These are phyloP conservation scores for Boletus tylopilopsis DNA, from an alignment of 768 basidiomycete species.

Conservation along the genomic window DNA sequence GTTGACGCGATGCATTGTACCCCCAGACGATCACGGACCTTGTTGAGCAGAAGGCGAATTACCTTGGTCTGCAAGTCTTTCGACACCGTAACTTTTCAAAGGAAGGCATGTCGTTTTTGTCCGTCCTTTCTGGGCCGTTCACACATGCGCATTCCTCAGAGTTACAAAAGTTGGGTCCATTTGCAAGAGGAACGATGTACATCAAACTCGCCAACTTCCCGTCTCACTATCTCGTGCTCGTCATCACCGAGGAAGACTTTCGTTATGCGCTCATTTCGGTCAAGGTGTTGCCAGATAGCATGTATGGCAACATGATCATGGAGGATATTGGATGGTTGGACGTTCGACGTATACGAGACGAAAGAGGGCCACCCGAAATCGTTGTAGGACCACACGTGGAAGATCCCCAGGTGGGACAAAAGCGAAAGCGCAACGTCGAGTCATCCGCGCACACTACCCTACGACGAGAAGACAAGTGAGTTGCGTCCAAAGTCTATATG, in stretches of 20 bases:
- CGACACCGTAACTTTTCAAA: conserved; percentile 61
- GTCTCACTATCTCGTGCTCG: conserved; percentile 79
- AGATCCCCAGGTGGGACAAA: conserved; percentile 24
- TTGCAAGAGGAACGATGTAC: conserved; percentile 60
- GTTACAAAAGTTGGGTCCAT: conserved; percentile 62
- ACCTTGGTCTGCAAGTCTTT: conserved; percentile 77
- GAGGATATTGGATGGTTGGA: conserved; percentile 80
- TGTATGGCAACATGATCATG: conserved; percentile 61
- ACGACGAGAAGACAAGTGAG: conserved; percentile 30
- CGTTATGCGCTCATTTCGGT: conserved; percentile 80
- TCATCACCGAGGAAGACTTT: conserved; percentile 74
- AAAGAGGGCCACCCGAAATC: conserved; percentile 26
- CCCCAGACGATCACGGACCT: conserved; percentile 78
- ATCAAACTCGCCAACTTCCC: conserved; percentile 77
- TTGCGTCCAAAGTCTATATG: not conserved
- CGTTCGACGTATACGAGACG: conserved; percentile 59
- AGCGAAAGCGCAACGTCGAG: conserved; percentile 26
- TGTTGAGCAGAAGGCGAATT: conserved; percentile 80
- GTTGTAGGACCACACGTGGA: conserved; percentile 12
- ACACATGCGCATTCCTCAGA: conserved; percentile 41
- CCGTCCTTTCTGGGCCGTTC: not conserved
- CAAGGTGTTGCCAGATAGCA: conserved; percentile 48
- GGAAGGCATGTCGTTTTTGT: conserved; percentile 45
- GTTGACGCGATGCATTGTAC: not conserved
- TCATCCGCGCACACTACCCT: not conserved